A percentile compares a stretch with the other conserved stretches of the same genome.
These are phyloP conservation scores for Anaeromyces robustus DNA, from an alignment of 192 early-diverging fungal genomes.

Conservation along the genomic window DNA sequence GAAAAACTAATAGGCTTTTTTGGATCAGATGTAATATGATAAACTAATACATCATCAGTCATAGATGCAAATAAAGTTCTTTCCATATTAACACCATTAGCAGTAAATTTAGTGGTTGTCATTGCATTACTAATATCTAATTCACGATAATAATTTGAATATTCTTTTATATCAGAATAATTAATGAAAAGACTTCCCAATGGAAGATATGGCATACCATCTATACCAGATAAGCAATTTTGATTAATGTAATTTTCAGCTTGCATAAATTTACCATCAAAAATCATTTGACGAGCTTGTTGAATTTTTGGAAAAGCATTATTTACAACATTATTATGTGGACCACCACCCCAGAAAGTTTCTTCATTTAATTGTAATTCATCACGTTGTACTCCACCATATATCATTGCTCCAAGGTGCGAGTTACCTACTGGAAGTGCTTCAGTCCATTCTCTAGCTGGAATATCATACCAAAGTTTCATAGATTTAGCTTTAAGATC, in stretches of 20 bases:
- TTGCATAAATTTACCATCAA: not conserved
- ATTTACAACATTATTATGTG: not conserved
- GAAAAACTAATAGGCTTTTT: not conserved
- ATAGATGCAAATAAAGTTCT: not conserved
- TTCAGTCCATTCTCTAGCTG: not conserved
- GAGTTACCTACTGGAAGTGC: not conserved
- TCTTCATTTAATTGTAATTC: not conserved
- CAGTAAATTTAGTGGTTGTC: not conserved
- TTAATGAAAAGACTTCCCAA: not conserved
- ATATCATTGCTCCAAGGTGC: not conserved
- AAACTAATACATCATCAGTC: not conserved
- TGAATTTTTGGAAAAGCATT: not conserved
- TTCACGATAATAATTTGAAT: not conserved
- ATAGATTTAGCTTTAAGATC: not conserved
- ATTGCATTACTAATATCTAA: not conserved
- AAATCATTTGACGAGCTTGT: not conserved
- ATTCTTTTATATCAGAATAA: not conserved
- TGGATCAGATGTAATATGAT: not conserved
- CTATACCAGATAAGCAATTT: not conserved
- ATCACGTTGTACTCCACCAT: not conserved
- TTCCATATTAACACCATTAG: not conserved
- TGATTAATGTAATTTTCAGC: not conserved
- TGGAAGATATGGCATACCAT: not conserved
- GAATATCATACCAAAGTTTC: not conserved
- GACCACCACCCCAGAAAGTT: not conserved